Evolutionary conservation across 208 protist genomes (phyloP).

Genomic region (Blastocrithidia nonstop): DNA sequence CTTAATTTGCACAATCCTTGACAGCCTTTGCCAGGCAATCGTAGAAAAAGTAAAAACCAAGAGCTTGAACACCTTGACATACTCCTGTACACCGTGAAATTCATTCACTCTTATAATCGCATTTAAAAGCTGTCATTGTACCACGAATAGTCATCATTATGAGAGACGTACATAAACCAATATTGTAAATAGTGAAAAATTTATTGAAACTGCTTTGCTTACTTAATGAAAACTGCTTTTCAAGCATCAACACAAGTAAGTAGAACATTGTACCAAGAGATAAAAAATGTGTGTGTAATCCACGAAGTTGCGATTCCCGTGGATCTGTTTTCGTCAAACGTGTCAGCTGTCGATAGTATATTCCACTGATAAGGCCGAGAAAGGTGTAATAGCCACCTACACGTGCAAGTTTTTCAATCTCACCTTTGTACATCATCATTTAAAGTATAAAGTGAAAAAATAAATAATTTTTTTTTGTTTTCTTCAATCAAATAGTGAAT

Average conservation of each 20-base stretch:
- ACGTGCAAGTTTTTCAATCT: slow-evolving; percentile 32
- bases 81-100: slow-evolving; percentile 22
- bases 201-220: slow-evolving; percentile 35
- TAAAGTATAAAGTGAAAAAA: too few species aligned
- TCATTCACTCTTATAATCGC: slow-evolving; percentile 10
- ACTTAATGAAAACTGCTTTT: slow-evolving; percentile 31
- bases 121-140: slow-evolving; percentile 24
- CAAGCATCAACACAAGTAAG: slow-evolving; percentile 30
- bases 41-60: slow-evolving; percentile 42
- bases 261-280: slow-evolving; percentile 41
- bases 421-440: too few species aligned
- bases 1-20: too few species aligned
- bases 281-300: slow-evolving; percentile 47
- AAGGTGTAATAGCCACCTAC: slow-evolving; percentile 29
- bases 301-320: slow-evolving; percentile 28
- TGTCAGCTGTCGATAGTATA: slow-evolving; percentile 45
- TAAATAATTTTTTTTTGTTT: too few species aligned
- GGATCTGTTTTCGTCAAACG: slow-evolving; percentile 12
- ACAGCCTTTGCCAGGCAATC: slow-evolving; percentile 19
- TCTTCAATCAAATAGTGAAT: too few species aligned
- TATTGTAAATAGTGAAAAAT: slow-evolving; percentile 44
- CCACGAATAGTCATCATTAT: slow-evolving; percentile 34
- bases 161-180: slow-evolving; percentile 34
- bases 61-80: slow-evolving; percentile 19
- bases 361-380: slow-evolving; percentile 17